Conservation (phyloP, 2,329 filamentous ascomycete species). For the Cercospora brassicicola region DNA sequence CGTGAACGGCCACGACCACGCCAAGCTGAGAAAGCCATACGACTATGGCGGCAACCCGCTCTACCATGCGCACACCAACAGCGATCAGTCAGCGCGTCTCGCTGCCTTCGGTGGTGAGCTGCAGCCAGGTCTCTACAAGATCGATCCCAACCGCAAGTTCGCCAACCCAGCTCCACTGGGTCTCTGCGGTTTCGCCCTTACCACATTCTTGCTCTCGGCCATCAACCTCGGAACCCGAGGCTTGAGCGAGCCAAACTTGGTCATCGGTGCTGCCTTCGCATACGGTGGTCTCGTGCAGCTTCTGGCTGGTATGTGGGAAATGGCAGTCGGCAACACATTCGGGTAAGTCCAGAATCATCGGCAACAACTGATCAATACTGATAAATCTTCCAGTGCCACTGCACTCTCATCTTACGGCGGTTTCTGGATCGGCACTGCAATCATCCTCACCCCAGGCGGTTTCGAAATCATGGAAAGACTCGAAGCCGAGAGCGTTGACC, state of each 20-base stretch:
- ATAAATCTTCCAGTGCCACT: no score
- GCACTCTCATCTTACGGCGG: conserved; percentile 62
- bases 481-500: conserved; percentile 40
- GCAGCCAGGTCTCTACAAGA: conserved; percentile 53
- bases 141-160: conserved; percentile 33
- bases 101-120: conserved; percentile 55
- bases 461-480: conserved; percentile 53
- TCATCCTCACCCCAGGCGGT: conserved; percentile 57
- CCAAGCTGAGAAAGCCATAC: conserved; percentile 48
- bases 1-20: conserved; percentile 43
- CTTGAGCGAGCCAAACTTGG: conserved; percentile 48
- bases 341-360: no score
- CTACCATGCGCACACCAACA: conserved; percentile 47
- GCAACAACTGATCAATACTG: no score
- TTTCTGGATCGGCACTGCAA: conserved; percentile 62
- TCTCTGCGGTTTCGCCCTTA: conserved; percentile 64
- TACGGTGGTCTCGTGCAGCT: conserved; percentile 55
- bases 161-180: conserved; percentile 60
- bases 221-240: conserved; percentile 51
- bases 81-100: conserved; percentile 51
- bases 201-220: conserved; percentile 60
- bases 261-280: conserved; percentile 51
- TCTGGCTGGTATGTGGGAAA: conserved; percentile 56
- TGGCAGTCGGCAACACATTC: conserved; percentile 13
- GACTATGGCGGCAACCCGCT: conserved; percentile 56